Evolutionary conservation across 139 green algal genomes (phyloP).

Genomic region (Nannochloris sp.): DNA sequence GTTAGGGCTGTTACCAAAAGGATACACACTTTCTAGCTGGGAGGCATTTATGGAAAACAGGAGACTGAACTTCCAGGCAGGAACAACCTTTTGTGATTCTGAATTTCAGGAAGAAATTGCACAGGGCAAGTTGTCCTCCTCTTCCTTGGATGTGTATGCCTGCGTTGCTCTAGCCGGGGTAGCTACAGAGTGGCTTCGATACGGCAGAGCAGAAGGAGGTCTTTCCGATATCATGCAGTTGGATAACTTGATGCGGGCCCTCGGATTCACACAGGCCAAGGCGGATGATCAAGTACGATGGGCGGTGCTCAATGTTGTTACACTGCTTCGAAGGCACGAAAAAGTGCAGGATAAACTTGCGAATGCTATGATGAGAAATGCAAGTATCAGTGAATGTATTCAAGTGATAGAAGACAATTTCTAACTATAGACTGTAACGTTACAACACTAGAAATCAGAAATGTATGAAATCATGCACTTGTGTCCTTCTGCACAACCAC

Average conservation of each 20-base stretch:
- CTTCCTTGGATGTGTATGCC: slow-evolving; percentile 61
- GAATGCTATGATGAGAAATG: slow-evolving; percentile 53
- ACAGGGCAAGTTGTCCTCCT: slow-evolving; percentile 44
- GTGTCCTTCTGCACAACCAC: slow-evolving; percentile 71
- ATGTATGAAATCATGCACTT: not conserved
- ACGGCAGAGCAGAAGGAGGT: slow-evolving; percentile 80
- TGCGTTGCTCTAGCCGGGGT: slow-evolving; percentile 84
- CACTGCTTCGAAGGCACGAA: slow-evolving; percentile 67
- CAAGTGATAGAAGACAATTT: slow-evolving; percentile 58
- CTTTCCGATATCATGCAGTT: slow-evolving; percentile 85
- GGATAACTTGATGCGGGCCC: slow-evolving; percentile 60
- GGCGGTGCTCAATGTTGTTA: slow-evolving; percentile 81
- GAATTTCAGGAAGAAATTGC: slow-evolving; percentile 78
- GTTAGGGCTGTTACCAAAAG: slow-evolving; percentile 74
- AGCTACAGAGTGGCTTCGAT: slow-evolving; percentile 78
- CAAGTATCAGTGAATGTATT: slow-evolving; percentile 64
- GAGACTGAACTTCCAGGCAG: slow-evolving; percentile 89
- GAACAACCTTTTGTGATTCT: slow-evolving; percentile 85
- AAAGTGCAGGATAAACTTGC: slow-evolving; percentile 56
- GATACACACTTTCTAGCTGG: slow-evolving; percentile 76
- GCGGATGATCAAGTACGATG: slow-evolving; percentile 82
- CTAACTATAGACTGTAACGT: slow-evolving; percentile 27
- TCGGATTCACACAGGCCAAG: slow-evolving; percentile 54
- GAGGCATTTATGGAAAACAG: slow-evolving; percentile 74
- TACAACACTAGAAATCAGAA: slow-evolving; percentile 7